Evolutionary conservation across 306 rosid genomes (phyloP), one percentile per base, ranked within the genome.

Genomic region (Clitoria ternatea): DNA sequence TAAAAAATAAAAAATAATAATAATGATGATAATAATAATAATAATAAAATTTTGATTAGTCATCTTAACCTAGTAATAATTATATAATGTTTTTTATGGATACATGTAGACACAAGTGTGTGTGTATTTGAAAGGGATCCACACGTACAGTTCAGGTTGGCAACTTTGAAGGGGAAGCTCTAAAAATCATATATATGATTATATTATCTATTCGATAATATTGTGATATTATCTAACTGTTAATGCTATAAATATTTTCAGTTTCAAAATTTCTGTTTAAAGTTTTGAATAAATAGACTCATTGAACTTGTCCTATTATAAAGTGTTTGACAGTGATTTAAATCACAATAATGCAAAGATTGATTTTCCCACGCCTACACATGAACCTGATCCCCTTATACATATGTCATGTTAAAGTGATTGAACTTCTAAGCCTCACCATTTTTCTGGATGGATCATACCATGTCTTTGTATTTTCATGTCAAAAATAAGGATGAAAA

Each of bases 311-410:
- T 79, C 87, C 66, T 67, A 66, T 77, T 77, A 60, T 61, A 79
- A 81, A 70, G 83, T 49, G 79, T 68, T 56, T 57, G 85, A 83
- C 1, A 59, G 82, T 79, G 92, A 86, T 79, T 77, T 75, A 35
- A 65, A 74, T 35, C 75, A 73, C 32, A 80, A 73, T 42, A 45
- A 39, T 44, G 26, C 56, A 50, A 73, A 37, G 22, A 5, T 35
- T 52, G 12, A 23, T 45, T 32, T 73, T 33, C 40, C 37, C 40
- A 81, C 76, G n/a, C 87, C 69, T 84, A 76, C 56, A 37, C 30
- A 7, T 69, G 73, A 49, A 49, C 69, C 44, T 49, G 33, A 23
- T 50, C 48, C 40, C 45, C 62, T 54, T 83, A 7, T 10, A 55
- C n/a, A n/a, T n/a, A 67, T 53, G 69, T 63, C 75, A 39, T 61